Evolutionary conservation across 768 basidiomycete species (phyloP).

Genomic region (Leccinum ochraceum): DNA sequence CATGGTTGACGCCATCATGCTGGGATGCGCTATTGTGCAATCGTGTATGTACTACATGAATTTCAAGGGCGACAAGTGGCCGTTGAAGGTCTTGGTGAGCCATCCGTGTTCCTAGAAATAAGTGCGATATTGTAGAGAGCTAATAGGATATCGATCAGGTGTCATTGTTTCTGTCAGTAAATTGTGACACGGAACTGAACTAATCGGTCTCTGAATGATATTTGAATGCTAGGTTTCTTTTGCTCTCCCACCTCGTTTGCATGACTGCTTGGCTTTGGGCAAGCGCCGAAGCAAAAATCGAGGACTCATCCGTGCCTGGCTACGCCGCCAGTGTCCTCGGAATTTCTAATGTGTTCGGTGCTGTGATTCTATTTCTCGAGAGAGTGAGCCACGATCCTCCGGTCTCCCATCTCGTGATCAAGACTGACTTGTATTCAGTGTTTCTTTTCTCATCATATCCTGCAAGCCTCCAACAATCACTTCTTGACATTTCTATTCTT

Average conservation of each 20-base stretch:
- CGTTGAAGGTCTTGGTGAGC: slow-evolving; percentile 21
- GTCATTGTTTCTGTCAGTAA: slow-evolving; percentile 21
- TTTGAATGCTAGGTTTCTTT: slow-evolving; percentile 14
- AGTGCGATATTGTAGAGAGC: neutral
- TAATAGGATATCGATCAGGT: slow-evolving; percentile 15
- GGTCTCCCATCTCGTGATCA: neutral
- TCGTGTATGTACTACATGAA: slow-evolving; percentile 29
- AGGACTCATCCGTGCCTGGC: slow-evolving; percentile 5
- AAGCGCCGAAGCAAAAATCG: slow-evolving; percentile 1
- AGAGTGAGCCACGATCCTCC: slow-evolving; percentile 12
- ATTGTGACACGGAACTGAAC: neutral
- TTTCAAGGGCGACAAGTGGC: slow-evolving; percentile 15
- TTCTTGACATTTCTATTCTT: slow-evolving; percentile 15
- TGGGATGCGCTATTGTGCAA: slow-evolving; percentile 29
- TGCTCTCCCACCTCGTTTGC: slow-evolving; percentile 19
- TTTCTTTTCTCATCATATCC: slow-evolving; percentile 24
- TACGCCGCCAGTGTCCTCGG: slow-evolving; percentile 21
- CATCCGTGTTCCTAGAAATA: neutral
- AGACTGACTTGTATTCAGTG: slow-evolving; percentile 3
- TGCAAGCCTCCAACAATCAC: slow-evolving; percentile 18
- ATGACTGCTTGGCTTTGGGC: slow-evolving; percentile 24
- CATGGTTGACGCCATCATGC: slow-evolving; percentile 23
- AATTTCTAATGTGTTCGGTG: slow-evolving; percentile 16
- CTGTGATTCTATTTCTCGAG: slow-evolving; percentile 16
- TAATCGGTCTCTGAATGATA: slow-evolving; percentile 8